Percentiles rank a stretch among this genome's conserved stretches.
Evolutionary conservation across 257 asterid genomes (phyloP).

Genomic region (Nicotiana tabacum): DNA sequence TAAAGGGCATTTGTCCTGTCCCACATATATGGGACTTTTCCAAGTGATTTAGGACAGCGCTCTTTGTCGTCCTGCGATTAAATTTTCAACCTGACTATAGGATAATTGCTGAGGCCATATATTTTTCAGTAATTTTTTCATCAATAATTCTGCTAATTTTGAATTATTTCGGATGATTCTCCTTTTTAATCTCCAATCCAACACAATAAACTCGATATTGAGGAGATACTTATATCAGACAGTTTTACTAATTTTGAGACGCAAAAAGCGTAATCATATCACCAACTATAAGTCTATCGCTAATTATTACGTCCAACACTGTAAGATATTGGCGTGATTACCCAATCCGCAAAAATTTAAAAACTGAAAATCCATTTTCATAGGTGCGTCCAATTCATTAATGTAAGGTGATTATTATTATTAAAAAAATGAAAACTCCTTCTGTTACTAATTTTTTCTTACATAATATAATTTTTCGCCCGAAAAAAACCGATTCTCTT

Average conservation of each 20-base stretch:
- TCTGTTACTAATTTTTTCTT: no score
- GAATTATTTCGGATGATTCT: not conserved
- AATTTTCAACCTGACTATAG: not conserved
- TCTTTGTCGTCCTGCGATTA: not conserved
- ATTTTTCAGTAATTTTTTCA: not conserved
- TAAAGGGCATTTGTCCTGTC: not conserved
- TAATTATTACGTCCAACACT: not conserved
- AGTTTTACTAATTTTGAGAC: not conserved
- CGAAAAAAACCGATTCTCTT: rapidly evolving
- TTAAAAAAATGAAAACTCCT: no score
- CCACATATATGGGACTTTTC: not conserved
- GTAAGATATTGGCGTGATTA: not conserved
- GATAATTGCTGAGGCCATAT: not conserved
- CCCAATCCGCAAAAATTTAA: not conserved
- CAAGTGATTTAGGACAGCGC: not conserved
- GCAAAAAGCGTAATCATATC: not conserved
- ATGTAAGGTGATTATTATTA: no score
- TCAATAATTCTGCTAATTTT: not conserved
- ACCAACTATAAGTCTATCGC: not conserved
- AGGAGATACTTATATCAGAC: not conserved
- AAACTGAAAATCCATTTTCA: not conserved
- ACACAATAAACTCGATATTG: not conserved
- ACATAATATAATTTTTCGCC: no score
- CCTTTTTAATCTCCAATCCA: not conserved
- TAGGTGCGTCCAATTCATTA: no score